Percentiles rank a stretch among this genome's conserved stretches.
These are phyloP conservation scores for Gelatoporia subvermispora DNA, from an alignment of 768 basidiomycete genomes.

Conservation along the genomic window DNA sequence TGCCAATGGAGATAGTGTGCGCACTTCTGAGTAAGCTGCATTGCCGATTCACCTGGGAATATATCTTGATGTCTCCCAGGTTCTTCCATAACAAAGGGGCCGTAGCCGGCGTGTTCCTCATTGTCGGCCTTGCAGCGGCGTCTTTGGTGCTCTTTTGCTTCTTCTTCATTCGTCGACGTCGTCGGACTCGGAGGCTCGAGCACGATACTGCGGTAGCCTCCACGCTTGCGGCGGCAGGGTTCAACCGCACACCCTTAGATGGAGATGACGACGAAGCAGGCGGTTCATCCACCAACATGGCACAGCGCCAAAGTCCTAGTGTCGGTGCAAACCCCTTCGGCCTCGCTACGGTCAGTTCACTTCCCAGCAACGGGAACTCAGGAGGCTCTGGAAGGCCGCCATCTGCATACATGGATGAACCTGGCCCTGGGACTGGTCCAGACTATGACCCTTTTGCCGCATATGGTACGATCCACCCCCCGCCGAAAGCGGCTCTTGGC, in stretches of 20 bases:
- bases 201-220: slow-evolving; percentile 71
- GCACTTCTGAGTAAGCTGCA: slow-evolving; percentile 46
- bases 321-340: slow-evolving; percentile 14
- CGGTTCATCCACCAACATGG: slow-evolving; percentile 14
- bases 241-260: slow-evolving; percentile 61
- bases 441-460: slow-evolving; percentile 49
- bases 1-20: slow-evolving; percentile 36
- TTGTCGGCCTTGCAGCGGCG: slow-evolving; percentile 77
- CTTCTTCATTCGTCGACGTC: slow-evolving; percentile 65
- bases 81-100: slow-evolving; percentile 90
- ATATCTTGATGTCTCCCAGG: slow-evolving; percentile 31
- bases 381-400: slow-evolving; percentile 11
- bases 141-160: slow-evolving; percentile 65
- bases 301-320: slow-evolving; percentile 13
- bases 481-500: slow-evolving; percentile 12
- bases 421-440: slow-evolving; percentile 24
- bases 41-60: slow-evolving; percentile 6
- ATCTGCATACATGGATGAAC: slow-evolving; percentile 26
- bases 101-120: slow-evolving; percentile 86
- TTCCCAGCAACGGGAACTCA: slow-evolving; percentile 8
- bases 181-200: slow-evolving; percentile 55
- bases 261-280: slow-evolving; percentile 50
- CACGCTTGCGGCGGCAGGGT: slow-evolving; percentile 65
- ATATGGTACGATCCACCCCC: slow-evolving; percentile 23
- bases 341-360: slow-evolving; percentile 17